These are phyloP conservation scores for Asclepias syriaca DNA, from an alignment of 257 asterid species.

Conservation along the genomic window DNA sequence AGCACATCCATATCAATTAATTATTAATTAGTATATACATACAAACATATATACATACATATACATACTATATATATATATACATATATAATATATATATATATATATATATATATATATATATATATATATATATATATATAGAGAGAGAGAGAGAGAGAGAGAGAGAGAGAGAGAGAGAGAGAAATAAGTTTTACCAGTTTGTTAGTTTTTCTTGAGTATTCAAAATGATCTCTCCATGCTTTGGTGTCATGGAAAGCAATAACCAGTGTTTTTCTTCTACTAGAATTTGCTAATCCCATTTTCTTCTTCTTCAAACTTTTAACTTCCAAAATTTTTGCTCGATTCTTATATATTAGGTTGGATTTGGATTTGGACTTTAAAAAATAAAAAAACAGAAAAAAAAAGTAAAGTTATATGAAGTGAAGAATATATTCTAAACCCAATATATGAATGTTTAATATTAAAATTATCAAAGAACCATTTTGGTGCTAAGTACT, in stretches of 20 bases:
- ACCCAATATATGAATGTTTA: no score
- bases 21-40: no score
- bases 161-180: background rate
- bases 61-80: no score
- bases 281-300: slow-evolving; percentile 18
- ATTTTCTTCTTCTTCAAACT: slow-evolving; percentile 33
- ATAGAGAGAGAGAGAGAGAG: no score
- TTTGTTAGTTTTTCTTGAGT: slow-evolving; percentile 48
- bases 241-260: slow-evolving; percentile 44
- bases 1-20: no score
- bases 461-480: no score
- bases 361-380: background rate
- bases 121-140: no score
- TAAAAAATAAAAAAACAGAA: background rate
- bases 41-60: no score
- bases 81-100: no score
- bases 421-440: no score
- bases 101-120: slow-evolving; percentile 9
- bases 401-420: no score
- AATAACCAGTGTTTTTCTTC: slow-evolving; percentile 38
- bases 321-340: background rate
- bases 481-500: no score
- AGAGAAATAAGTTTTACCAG: slow-evolving; percentile 34
- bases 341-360: background rate
- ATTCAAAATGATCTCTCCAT: slow-evolving; percentile 55